Evolutionary conservation across 2,329 filamentous ascomycete species (phyloP).

Genomic region (Paecilomyces fulvus): DNA sequence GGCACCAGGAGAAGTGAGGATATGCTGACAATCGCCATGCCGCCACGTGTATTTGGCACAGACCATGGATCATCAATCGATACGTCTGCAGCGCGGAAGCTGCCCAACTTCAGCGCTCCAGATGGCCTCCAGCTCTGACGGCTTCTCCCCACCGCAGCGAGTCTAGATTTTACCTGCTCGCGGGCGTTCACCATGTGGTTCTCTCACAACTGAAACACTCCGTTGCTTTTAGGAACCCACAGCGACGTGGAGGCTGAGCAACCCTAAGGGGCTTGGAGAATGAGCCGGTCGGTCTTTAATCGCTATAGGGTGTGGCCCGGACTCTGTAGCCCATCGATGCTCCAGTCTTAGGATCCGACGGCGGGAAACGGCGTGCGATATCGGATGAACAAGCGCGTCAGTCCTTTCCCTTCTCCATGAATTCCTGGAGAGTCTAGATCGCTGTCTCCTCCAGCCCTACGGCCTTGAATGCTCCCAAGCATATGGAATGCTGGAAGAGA

Average conservation of each 20-base stretch:
- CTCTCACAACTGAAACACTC: background rate
- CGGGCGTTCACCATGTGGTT: background rate
- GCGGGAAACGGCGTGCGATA: background rate
- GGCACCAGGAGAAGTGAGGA: background rate
- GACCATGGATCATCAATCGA: background rate
- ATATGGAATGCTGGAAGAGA: background rate
- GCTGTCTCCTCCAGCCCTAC: background rate
- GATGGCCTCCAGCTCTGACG: background rate
- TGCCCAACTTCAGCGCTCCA: background rate
- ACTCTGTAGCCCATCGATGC: background rate
- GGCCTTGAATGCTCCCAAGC: background rate
- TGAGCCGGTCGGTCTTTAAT: background rate
- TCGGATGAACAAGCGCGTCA: background rate
- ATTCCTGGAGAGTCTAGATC: background rate
- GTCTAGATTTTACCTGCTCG: background rate
- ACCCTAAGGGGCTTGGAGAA: background rate
- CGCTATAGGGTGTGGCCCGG: background rate
- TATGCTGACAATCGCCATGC: background rate
- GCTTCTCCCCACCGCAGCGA: background rate
- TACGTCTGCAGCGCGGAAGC: background rate
- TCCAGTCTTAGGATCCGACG: background rate
- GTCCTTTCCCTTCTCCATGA: background rate
- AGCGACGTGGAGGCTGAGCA: background rate
- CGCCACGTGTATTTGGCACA: background rate
- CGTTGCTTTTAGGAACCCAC: background rate